A percentile compares a stretch with the other conserved stretches of the same genome.
Evolutionary conservation across 768 basidiomycete genomes (phyloP).

Genomic region (Pisolithus marmoratus): DNA sequence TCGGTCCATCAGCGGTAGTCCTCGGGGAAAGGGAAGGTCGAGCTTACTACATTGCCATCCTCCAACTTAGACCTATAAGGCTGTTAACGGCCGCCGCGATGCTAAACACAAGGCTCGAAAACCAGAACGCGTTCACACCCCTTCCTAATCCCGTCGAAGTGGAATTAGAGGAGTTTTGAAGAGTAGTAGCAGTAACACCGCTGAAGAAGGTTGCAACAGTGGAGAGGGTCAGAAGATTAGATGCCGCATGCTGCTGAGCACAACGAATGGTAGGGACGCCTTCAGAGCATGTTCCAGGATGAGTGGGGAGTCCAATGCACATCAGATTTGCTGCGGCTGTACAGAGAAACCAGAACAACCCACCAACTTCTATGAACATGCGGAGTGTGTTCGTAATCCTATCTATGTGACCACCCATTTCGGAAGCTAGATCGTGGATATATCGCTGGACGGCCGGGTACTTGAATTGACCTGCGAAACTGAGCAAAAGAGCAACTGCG

Average conservation of each 20-base stretch:
- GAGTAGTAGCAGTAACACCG: conserved; percentile 65
- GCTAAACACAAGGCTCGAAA: conserved; percentile 68
- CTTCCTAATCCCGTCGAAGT: conserved; percentile 33
- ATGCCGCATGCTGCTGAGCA: conserved; percentile 66
- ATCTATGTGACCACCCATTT: conserved; percentile 72
- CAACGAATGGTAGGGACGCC: conserved; percentile 75
- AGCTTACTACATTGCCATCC: conserved; percentile 77
- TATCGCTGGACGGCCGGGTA: conserved; percentile 70
- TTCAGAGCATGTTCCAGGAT: conserved; percentile 14
- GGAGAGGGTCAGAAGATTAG: conserved; percentile 66
- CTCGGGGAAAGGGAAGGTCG: background rate
- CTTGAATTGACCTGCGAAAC: conserved; percentile 55
- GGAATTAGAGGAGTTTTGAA: conserved; percentile 56
- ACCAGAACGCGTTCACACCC: conserved; percentile 70
- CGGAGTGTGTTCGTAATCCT: conserved; percentile 61
- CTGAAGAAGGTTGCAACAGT: conserved; percentile 78
- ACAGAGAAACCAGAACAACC: background rate
- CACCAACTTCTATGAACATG: conserved; percentile 76
- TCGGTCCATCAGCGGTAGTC: conserved; percentile 1
- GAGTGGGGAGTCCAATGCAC: background rate
- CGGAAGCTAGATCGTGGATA: conserved; percentile 66
- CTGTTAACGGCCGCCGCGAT: conserved; percentile 75
- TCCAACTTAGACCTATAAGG: conserved; percentile 73
- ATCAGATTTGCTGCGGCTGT: background rate
- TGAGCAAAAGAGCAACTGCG: background rate